Evolutionary conservation across 495 filamentous ascomycete species (phyloP).

Genomic region (Penicillium malachiteum): DNA sequence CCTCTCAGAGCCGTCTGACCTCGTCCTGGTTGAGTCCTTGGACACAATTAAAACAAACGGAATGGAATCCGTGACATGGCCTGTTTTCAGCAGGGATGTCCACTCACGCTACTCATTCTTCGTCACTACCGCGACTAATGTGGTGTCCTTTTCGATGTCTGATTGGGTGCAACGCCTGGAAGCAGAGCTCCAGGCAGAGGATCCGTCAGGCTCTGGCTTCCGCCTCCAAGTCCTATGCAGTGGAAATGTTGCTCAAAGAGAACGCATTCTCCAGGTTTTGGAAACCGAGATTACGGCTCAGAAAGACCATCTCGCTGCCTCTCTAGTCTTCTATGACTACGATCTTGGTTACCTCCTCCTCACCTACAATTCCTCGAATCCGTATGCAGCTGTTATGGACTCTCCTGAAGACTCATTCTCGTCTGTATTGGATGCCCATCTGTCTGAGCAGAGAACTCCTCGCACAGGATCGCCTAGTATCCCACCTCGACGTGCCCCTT

Average conservation of each 20-base stretch:
- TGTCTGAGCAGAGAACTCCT: conserved; percentile 25
- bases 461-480: conserved; percentile 23
- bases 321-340: conserved; percentile 66
- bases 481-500: conserved; percentile 59
- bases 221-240: conserved; percentile 69
- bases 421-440: conserved; percentile 26
- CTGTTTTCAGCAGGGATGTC: conserved; percentile 70
- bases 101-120: conserved; percentile 76
- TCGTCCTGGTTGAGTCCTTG: conserved; percentile 53
- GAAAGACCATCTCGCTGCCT: conserved; percentile 52
- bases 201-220: conserved; percentile 66
- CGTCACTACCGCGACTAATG: conserved; percentile 68
- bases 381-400: conserved; percentile 68
- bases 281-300: conserved; percentile 31
- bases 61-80: conserved; percentile 54
- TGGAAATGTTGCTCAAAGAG: conserved; percentile 57
- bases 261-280: conserved; percentile 56
- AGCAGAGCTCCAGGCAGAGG: conserved; percentile 65
- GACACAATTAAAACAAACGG: conserved; percentile 57
- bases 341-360: conserved; percentile 79
- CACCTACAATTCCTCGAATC: conserved; percentile 61
- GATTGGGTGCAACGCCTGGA: conserved; percentile 77
- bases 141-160: conserved; percentile 67
- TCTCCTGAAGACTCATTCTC: conserved; percentile 48
- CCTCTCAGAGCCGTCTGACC: conserved; percentile 40